Conservation (phyloP, 139 green algal species). For the Coelastrella sp. region DNA sequence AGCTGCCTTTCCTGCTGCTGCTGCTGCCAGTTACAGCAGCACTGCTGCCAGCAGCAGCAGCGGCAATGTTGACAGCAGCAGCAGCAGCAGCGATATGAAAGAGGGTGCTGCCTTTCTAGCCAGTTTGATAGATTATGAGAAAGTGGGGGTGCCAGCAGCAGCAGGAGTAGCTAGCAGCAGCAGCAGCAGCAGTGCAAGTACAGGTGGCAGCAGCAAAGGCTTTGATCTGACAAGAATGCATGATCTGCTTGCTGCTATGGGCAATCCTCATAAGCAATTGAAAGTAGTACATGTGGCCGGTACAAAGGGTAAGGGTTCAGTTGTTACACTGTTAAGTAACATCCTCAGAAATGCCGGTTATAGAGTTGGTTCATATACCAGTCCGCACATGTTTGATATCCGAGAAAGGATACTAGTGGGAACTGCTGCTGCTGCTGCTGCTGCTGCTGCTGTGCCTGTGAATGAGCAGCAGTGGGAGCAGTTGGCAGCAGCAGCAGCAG, state of each 20-base stretch:
- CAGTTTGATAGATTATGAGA: conserved; percentile 74
- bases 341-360: conserved; percentile 74
- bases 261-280: conserved; percentile 68
- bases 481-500: conserved; percentile 1
- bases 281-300: conserved; percentile 83
- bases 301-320: conserved; percentile 94
- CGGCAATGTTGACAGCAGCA: conserved; percentile 3
- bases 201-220: background rate
- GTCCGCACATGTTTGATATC: conserved; percentile 83
- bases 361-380: conserved; percentile 83
- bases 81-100: conserved; percentile 2
- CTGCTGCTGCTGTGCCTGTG: background rate
- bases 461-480: background rate
- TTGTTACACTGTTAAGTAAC: conserved; percentile 69
- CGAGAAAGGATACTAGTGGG: conserved; percentile 78
- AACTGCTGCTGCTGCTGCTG: background rate
- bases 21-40: background rate
- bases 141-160: conserved; percentile 69
- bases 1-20: background rate
- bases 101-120: conserved; percentile 37
- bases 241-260: conserved; percentile 68
- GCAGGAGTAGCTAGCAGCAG: conserved; percentile 62
- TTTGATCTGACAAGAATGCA: conserved; percentile 77
- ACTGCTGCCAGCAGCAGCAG: background rate
- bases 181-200: background rate